These are phyloP conservation scores for Ailanthus altissimus DNA, from an alignment of 345 rosid species.

Conservation along the genomic window DNA sequence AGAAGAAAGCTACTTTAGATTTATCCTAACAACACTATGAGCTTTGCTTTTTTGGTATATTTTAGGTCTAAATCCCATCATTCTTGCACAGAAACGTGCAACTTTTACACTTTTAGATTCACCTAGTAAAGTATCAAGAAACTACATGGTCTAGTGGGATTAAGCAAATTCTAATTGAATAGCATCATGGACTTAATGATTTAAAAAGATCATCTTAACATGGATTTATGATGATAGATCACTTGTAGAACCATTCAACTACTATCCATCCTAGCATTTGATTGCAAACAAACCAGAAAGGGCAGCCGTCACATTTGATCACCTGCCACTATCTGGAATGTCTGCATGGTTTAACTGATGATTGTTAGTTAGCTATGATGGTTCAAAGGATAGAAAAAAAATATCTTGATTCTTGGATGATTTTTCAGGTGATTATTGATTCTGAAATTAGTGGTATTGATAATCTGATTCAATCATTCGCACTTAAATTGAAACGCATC, in stretches of 20 bases:
- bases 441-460: not conserved
- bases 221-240: constrained; percentile 24
- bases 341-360: not conserved
- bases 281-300: constrained; percentile 16
- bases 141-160: constrained; percentile 16
- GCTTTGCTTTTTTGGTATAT: not conserved
- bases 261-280: constrained; percentile 18
- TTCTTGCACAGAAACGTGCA: not conserved
- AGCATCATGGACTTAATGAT: not conserved
- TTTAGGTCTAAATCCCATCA: not conserved
- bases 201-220: constrained; percentile 23
- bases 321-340: constrained; percentile 3
- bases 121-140: constrained; percentile 13
- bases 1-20: not conserved
- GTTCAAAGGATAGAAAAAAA: constrained; percentile 5
- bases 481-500: too few relatives aligned
- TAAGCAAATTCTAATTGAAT: constrained; percentile 30
- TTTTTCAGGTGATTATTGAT: not conserved
- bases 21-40: not conserved
- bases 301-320: constrained; percentile 17
- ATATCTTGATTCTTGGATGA: not conserved
- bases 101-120: too few relatives aligned
- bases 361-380: not conserved
- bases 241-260: constrained; percentile 25
- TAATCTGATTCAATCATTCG: not conserved